Evolutionary conservation across 768 basidiomycete genomes (phyloP).

Genomic region (Trametopsis cervina): DNA sequence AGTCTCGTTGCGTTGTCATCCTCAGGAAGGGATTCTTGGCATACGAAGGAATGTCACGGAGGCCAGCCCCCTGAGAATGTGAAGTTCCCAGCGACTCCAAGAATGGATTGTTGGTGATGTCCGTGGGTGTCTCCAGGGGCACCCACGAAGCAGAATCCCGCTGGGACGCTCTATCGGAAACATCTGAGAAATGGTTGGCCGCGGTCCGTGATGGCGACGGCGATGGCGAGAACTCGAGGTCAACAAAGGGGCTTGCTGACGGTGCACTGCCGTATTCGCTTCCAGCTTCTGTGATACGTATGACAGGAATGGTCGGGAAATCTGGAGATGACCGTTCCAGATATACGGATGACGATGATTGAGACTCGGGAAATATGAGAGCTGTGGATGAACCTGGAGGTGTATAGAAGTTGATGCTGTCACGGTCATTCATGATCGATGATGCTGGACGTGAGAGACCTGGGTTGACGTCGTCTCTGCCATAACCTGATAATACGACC

Average conservation of each 20-base stretch:
- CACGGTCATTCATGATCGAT: background rate
- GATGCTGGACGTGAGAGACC: background rate
- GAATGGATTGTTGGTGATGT: background rate
- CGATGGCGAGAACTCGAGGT: background rate
- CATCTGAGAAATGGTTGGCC: background rate
- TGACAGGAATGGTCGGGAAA: background rate
- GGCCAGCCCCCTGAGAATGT: no score
- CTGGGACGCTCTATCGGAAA: background rate
- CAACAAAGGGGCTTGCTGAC: background rate
- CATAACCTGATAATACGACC: background rate
- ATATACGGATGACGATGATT: background rate
- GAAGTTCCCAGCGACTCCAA: background rate
- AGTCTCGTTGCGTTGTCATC: background rate
- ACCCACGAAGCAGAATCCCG: background rate
- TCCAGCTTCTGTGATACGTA: background rate
- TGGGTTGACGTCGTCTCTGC: background rate
- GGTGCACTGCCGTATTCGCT: background rate
- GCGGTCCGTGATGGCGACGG: background rate
- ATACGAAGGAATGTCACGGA: background rate
- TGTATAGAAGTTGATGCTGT: background rate
- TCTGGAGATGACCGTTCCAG: background rate
- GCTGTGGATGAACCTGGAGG: background rate
- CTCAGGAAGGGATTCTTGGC: background rate
- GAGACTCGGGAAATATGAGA: background rate
- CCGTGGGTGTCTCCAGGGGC: background rate